Conservation (phyloP, 2,329 filamentous ascomycete genomes). For the Sclerotinia minor region DNA sequence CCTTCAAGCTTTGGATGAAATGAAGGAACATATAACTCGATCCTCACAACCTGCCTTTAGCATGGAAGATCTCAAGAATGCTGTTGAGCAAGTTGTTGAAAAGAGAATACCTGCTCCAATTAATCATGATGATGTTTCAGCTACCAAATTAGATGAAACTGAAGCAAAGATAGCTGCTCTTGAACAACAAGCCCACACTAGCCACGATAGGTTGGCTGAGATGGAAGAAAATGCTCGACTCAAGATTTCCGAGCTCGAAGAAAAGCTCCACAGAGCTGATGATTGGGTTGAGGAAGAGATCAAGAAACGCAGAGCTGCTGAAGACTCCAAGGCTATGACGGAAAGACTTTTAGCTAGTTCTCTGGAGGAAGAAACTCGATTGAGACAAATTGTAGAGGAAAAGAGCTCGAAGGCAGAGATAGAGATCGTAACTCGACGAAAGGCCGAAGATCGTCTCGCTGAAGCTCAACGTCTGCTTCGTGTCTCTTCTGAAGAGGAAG, state of each 20-base stretch:
- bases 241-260: slow-evolving; percentile 64
- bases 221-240: slow-evolving; percentile 31
- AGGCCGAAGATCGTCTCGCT: slow-evolving; percentile 69
- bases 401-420: slow-evolving; percentile 56
- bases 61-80: slow-evolving; percentile 57
- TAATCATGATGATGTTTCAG: slow-evolving; percentile 45
- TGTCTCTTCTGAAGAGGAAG: slow-evolving; percentile 71
- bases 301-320: slow-evolving; percentile 61
- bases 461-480: slow-evolving; percentile 71
- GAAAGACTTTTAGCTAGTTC: slow-evolving; percentile 59
- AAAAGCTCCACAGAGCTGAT: slow-evolving; percentile 64
- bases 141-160: slow-evolving; percentile 27
- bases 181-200: slow-evolving; percentile 58
- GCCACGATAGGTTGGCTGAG: slow-evolving; percentile 52
- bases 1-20: slow-evolving; percentile 65
- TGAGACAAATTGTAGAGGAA: slow-evolving; percentile 66
- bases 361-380: slow-evolving; percentile 66
- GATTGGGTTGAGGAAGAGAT: slow-evolving; percentile 64
- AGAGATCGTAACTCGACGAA: slow-evolving; percentile 62
- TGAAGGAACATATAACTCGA: slow-evolving; percentile 56
- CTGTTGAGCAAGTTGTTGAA: slow-evolving; percentile 64
- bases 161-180: slow-evolving; percentile 51
- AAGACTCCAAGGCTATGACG: slow-evolving; percentile 60
- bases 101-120: slow-evolving; percentile 55
- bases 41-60: slow-evolving; percentile 49